A percentile compares a stretch with the other conserved stretches of the same genome.
These are phyloP conservation scores for Pneumocystis wakefieldiae DNA, from an alignment of 1,139 yeast genomes.

Conservation along the genomic window DNA sequence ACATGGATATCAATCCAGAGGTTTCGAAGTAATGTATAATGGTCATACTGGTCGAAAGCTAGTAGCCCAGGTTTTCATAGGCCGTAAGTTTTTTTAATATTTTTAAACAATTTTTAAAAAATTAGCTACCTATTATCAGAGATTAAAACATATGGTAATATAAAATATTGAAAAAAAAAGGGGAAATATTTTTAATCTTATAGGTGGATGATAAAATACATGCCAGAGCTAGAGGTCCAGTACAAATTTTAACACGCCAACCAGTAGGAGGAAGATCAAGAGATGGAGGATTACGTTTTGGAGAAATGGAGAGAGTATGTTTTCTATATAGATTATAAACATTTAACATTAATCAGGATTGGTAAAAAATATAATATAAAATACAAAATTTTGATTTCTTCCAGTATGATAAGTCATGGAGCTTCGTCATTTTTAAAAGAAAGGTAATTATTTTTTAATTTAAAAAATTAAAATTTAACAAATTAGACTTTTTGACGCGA, in stretches of 20 bases:
- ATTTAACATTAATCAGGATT: background rate
- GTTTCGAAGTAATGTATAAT: constrained; percentile 94
- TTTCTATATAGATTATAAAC: background rate
- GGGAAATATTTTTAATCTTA: constrained; percentile 21
- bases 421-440: constrained; percentile 96
- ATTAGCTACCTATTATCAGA: constrained; percentile 75
- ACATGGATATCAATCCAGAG: constrained; percentile 95
- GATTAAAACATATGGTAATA: constrained; percentile 77
- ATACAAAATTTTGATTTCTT: background rate
- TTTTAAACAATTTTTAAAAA: background rate
- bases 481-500: background rate
- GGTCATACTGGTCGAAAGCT: constrained; percentile 97
- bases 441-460: constrained; percentile 26
- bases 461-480: background rate
- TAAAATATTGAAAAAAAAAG: background rate
- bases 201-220: constrained; percentile 84
- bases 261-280: constrained; percentile 99
- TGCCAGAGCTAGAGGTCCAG: constrained; percentile 99
- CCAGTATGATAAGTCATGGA: constrained; percentile 91
- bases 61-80: constrained; percentile 96
- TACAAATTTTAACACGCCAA: constrained; percentile 93
- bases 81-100: constrained; percentile 30
- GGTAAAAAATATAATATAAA: background rate
- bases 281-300: constrained; percentile 99
- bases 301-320: constrained; percentile 99